These are phyloP conservation scores for Phytophthora crassamura DNA, from an alignment of 352 stramenopile species.

Conservation along the genomic window DNA sequence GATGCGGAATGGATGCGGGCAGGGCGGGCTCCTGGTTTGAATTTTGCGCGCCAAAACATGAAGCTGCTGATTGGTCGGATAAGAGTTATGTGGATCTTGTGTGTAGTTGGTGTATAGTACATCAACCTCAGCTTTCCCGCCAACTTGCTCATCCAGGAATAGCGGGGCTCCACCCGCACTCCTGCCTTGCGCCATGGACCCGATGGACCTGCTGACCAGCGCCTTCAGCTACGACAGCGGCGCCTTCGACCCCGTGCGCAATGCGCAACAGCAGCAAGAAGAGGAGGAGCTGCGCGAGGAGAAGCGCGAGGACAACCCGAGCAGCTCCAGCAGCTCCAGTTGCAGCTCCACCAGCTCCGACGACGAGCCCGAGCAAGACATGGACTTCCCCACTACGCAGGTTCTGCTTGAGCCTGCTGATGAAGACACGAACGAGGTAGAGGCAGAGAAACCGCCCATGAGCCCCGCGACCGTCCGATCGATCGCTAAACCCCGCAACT, in stretches of 20 bases:
- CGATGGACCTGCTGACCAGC: constrained; percentile 27
- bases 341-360: constrained; percentile 16
- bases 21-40: not conserved
- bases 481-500: constrained; percentile 8
- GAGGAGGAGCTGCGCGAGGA: constrained; percentile 19
- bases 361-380: constrained; percentile 36
- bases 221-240: constrained; percentile 6
- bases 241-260: too few relatives aligned
- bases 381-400: constrained; percentile 51
- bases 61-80: too few relatives aligned
- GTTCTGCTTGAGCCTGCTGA: constrained; percentile 31
- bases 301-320: constrained; percentile 31
- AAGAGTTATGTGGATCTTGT: too few relatives aligned
- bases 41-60: constrained; percentile 5
- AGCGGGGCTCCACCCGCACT: not conserved
- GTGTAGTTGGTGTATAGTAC: too few relatives aligned
- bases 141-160: not conserved
- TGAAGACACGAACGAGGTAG: constrained; percentile 10
- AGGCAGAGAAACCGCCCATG: constrained; percentile 5
- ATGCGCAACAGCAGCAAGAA: not conserved
- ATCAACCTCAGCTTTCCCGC: too few relatives aligned
- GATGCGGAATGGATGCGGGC: constrained; percentile 21
- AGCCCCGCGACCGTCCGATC: constrained; percentile 13
- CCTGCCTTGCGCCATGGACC: constrained; percentile 19
- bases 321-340: constrained; percentile 12